Percentiles rank a stretch among this genome's conserved stretches.
These are phyloP conservation scores for Perkinsus chesapeaki DNA, from an alignment of 169 alveolate species.

Conservation along the genomic window DNA sequence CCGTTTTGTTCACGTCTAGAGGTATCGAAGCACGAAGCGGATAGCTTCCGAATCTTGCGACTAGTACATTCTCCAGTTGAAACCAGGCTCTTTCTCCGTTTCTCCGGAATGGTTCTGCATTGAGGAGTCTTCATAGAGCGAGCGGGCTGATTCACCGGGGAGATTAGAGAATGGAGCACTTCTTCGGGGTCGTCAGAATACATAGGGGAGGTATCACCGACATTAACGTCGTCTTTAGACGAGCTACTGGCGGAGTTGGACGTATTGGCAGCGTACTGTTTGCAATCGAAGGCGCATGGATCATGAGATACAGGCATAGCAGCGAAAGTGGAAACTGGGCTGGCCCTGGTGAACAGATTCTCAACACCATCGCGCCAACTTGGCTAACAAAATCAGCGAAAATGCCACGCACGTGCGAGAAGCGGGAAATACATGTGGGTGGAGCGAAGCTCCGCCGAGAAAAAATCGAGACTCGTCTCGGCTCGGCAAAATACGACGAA, in stretches of 20 bases:
- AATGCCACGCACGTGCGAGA: neutral
- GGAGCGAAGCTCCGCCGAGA: neutral
- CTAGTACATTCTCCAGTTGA: neutral
- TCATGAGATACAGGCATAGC: neutral
- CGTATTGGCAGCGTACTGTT: neutral
- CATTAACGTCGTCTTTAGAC: neutral
- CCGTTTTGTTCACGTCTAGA: neutral
- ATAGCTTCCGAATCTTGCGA: neutral
- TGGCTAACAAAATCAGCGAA: neutral
- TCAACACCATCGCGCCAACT: neutral
- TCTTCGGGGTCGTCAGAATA: neutral
- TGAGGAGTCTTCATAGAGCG: neutral
- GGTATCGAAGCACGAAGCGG: neutral
- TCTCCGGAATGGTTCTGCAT: neutral
- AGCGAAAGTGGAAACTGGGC: too few species aligned
- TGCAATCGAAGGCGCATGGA: neutral
- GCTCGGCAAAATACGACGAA: neutral
- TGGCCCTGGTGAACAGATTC: neutral
- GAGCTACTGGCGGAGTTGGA: neutral
- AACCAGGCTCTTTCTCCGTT: neutral
- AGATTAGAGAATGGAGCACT: neutral
- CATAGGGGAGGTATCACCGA: neutral
- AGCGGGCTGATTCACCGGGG: neutral
- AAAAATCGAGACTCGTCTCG: neutral
- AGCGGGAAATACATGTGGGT: neutral